Percentiles rank a stretch among this genome's conserved stretches.
phyloP scores from a whole-genome alignment of 1,284 basidiomycete species.

The Pseudozyma thailandica region DNA sequence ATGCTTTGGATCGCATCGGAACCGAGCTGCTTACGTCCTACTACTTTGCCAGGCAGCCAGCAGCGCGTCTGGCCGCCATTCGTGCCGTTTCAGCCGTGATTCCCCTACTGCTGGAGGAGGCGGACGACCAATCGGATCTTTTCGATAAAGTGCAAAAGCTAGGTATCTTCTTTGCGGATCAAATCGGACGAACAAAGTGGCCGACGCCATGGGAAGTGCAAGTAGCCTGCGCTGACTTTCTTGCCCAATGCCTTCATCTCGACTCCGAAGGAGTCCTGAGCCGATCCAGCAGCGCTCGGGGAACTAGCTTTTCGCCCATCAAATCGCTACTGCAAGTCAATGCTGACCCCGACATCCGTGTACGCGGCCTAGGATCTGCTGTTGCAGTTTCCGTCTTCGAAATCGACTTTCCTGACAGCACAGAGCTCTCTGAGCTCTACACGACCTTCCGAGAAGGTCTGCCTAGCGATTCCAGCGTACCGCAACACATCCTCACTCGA shows the following conservation, averaged over 20 bases:
- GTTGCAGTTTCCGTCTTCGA: slow-evolving; percentile 74
- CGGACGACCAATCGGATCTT: slow-evolving; percentile 29
- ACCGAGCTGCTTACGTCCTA: slow-evolving; percentile 36
- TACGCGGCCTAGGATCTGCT: slow-evolving; percentile 80
- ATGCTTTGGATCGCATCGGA: slow-evolving; percentile 41
- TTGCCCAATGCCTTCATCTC: slow-evolving; percentile 71
- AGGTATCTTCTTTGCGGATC: slow-evolving; percentile 35
- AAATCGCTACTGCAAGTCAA: slow-evolving; percentile 26
- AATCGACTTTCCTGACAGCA: slow-evolving; percentile 14
- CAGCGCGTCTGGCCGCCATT: slow-evolving; percentile 23
- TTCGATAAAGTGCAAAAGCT: slow-evolving; percentile 40
- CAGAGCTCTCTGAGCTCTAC: slow-evolving; percentile 37
- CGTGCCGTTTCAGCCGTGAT: slow-evolving; percentile 15
- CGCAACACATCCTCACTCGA: slow-evolving; percentile 82
- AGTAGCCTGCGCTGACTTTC: slow-evolving; percentile 72
- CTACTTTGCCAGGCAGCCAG: slow-evolving; percentile 17
- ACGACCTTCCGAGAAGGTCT: slow-evolving; percentile 28
- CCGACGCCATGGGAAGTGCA: slow-evolving; percentile 37
- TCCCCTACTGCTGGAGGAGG: slow-evolving; percentile 16
- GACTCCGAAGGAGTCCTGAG: slow-evolving; percentile 18
- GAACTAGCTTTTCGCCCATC: slow-evolving; percentile 4
- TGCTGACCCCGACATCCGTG: slow-evolving; percentile 81
- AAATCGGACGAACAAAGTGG: slow-evolving; percentile 30
- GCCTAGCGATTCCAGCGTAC: slow-evolving; percentile 70
- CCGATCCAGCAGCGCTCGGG: slow-evolving; percentile 14